Base-by-base conservation (phyloP, 371 early-diverging fungal genomes). In the Circinella umbellata region DNA sequence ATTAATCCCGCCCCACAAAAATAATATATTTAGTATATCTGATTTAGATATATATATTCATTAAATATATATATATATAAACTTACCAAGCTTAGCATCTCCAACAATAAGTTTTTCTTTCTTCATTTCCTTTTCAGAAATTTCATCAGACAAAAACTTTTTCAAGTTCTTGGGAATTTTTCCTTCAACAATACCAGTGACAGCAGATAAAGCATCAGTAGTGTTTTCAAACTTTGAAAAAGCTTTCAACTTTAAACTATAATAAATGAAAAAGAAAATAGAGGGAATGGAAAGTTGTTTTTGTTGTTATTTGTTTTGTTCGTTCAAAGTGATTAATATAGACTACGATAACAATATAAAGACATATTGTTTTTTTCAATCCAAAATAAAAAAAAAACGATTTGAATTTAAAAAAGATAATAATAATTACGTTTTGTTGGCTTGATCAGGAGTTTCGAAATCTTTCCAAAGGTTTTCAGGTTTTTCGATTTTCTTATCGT, bases 151-250 rank as follows among this genome's bases (percentile, higher is more conserved):
- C 86, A 98, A 85, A 80, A 99, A 97, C 76, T 89, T 91, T 81
- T 96, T 95, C 83, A 99, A 88, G 86, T 91, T 92, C 87, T 93
- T 92, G 70, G 95, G 90, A 66, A 99, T 81, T 86, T 96, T 95
- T 62, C 97, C 97, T 86, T 96, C 96, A 54, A 96, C 93, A 69
- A 99, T 80, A 68, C 94, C 96, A n/a, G 95, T 96, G 67, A 94
- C 95, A 20, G 97, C 96, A 62, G 95, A 89, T 78, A 99, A 87
- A 35, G 98, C 98, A 75, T 97, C 97, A 66, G 94, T 94, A 51
- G 97, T 98, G 89, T 96, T 96, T 78, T 95, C 96, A 77, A 98
- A 99, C 85, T 96, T 97, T 73, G 92, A 89, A 86, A 97, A 96
- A 66, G 95, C 95, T 80, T 95, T 88, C 69, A 98, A 89, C 89